phyloP scores from a whole-genome alignment of 345 rosid genomes.

The Aquilaria yunnanensis region DNA sequence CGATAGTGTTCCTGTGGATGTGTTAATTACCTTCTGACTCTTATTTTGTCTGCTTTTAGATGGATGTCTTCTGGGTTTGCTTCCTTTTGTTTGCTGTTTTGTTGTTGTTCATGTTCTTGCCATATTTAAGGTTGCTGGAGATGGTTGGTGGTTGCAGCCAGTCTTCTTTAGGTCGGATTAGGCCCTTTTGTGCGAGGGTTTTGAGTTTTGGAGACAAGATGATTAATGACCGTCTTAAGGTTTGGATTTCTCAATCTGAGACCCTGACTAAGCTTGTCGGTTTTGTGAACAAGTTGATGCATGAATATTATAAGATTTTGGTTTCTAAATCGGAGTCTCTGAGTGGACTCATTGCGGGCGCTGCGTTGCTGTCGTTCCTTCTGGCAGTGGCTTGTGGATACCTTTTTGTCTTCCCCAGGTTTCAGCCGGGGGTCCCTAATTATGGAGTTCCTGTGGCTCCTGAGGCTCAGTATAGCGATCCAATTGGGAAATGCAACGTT shows the following conservation, averaged over 20 bases:
- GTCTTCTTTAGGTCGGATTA: conserved; percentile 21
- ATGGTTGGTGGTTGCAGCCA: conserved; percentile 19
- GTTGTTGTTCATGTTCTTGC: neutral
- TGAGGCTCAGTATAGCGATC: conserved; percentile 4
- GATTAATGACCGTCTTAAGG: conserved; percentile 23
- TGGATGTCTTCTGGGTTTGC: conserved; percentile 1
- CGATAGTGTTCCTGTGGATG: too few species aligned
- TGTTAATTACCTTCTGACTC: too few species aligned
- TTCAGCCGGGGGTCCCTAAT: conserved; percentile 22
- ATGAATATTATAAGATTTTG: conserved; percentile 28
- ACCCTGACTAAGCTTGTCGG: too few species aligned
- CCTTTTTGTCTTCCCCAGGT: conserved; percentile 32
- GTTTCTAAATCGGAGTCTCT: conserved; percentile 34
- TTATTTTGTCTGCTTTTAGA: neutral
- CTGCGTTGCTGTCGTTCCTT: conserved; percentile 35
- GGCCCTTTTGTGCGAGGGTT: conserved; percentile 19
- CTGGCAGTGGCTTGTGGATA: conserved; percentile 36
- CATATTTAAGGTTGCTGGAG: conserved; percentile 5
- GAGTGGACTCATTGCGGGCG: conserved; percentile 28
- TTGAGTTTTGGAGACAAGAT: conserved; percentile 24
- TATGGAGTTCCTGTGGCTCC: conserved; percentile 20
- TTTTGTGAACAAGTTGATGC: conserved; percentile 25
- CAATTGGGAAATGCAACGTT: conserved; percentile 33
- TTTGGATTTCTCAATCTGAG: conserved; percentile 20
- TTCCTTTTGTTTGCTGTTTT: neutral